A percentile compares a stretch with the other conserved stretches of the same genome.
Evolutionary conservation across 768 basidiomycete genomes (phyloP).

Genomic region (Boletus fagicola): DNA sequence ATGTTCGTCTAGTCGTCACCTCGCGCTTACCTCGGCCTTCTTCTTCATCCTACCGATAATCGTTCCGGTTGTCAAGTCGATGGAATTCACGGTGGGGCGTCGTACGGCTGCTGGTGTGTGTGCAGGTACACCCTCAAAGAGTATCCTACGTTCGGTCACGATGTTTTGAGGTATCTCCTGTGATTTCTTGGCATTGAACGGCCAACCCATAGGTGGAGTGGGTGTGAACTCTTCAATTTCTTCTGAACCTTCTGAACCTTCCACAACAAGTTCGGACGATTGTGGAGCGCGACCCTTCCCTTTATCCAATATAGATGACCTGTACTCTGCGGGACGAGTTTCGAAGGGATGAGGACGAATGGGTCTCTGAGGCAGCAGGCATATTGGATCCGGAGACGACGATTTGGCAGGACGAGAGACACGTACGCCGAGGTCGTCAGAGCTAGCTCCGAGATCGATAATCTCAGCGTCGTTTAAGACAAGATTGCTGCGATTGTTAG

Average conservation of each 20-base stretch:
- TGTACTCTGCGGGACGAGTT: constrained; percentile 15
- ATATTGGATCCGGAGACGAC: constrained; percentile 29
- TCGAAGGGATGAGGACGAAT: constrained; percentile 24
- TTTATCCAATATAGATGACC: constrained; percentile 9
- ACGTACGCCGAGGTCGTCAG: constrained; percentile 25
- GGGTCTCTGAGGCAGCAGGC: not conserved
- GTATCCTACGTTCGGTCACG: constrained; percentile 6
- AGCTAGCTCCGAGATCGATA: constrained; percentile 15
- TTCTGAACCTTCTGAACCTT: constrained; percentile 27
- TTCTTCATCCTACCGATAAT: constrained; percentile 24
- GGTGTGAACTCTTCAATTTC: constrained; percentile 19
- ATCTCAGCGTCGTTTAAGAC: constrained; percentile 18
- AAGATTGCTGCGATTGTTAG: not conserved
- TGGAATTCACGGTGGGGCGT: not conserved
- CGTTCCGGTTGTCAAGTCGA: constrained; percentile 6
- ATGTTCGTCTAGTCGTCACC: not conserved
- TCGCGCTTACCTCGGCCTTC: constrained; percentile 24
- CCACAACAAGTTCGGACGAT: constrained; percentile 9
- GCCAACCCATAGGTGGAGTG: not conserved
- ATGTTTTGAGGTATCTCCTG: constrained; percentile 19
- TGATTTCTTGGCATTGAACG: not conserved
- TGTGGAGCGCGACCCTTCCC: constrained; percentile 26
- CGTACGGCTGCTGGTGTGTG: constrained; percentile 8
- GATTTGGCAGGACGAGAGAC: constrained; percentile 13
- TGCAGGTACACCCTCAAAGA: constrained; percentile 10